Evolutionary conservation across 176 grass and related monocot species (phyloP).

Genomic region (Canna indica): DNA sequence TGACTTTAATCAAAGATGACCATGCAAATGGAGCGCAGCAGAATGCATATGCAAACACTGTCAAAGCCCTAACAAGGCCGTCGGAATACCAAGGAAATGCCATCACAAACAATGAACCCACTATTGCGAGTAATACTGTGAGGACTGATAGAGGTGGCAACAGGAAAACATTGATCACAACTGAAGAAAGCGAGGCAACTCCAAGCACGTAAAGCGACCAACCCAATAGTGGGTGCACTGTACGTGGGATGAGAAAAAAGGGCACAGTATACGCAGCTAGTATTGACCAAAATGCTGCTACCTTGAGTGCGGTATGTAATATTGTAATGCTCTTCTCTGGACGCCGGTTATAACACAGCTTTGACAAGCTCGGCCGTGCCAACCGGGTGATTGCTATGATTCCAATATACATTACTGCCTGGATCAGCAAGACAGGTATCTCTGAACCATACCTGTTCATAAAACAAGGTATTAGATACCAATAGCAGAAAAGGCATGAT

Average conservation of each 20-base stretch:
- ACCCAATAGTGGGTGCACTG: slow-evolving; percentile 77
- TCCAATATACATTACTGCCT: slow-evolving; percentile 48
- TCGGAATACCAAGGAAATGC: slow-evolving; percentile 88
- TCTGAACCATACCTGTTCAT: slow-evolving; percentile 72
- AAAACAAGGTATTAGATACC: neutral
- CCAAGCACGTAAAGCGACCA: slow-evolving; percentile 86
- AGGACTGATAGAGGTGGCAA: slow-evolving; percentile 65
- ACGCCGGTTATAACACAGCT: slow-evolving; percentile 68
- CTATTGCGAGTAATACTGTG: slow-evolving; percentile 52
- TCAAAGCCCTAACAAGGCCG: slow-evolving; percentile 58
- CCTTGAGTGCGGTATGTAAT: slow-evolving; percentile 62
- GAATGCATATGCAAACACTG: slow-evolving; percentile 51
- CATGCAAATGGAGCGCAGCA: slow-evolving; percentile 58
- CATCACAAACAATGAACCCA: slow-evolving; percentile 60
- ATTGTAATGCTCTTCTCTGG: slow-evolving; percentile 55
- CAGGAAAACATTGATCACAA: slow-evolving; percentile 68
- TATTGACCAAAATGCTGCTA: slow-evolving; percentile 45
- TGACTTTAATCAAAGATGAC: slow-evolving; percentile 54
- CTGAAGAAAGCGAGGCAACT: slow-evolving; percentile 35
- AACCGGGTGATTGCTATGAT: slow-evolving; percentile 58
- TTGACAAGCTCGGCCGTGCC: slow-evolving; percentile 59
- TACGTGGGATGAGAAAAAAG: slow-evolving; percentile 84
- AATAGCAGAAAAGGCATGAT: neutral
- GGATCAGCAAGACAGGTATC: slow-evolving; percentile 62
- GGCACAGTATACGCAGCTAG: slow-evolving; percentile 62